Base-by-base conservation (phyloP, 2,329 filamentous ascomycete species). In the Aureobasidium sp. region DNA sequence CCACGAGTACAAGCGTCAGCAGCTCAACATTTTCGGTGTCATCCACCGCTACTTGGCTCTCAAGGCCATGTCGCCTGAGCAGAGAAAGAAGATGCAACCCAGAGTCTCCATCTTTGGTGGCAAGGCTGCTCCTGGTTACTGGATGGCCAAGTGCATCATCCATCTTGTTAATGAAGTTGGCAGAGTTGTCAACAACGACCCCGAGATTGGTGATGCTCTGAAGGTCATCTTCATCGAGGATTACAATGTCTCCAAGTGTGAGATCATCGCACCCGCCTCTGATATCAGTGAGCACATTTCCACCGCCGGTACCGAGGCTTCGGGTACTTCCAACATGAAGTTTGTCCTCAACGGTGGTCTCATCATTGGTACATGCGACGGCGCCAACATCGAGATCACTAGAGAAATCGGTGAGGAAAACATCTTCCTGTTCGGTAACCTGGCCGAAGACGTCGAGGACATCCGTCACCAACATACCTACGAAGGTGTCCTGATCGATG, bases 211-310 rank as follows among this genome's bases (percentile, higher is more conserved):
- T 36, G 93, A 97, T 71, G 81, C 96, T 34, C 83, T 99, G 72
- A 99, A 99, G 82, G 94, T 99, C 59, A 87, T 99, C 71, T 99
- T 97, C 81, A 77, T 99, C 60, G 91, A 95, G 72, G 94, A 99
- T 77, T 99, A 99, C 84, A 99, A 99, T 68, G 94, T 99, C 72
- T 96, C 91, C 84, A 99, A 99, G 81, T 94, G 94, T 3, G 94
- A 99, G 78, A 92, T 97, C 71, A 97, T 99, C 70, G 85, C 85
- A 66, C 94, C 94, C 14, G 94, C 94, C 14, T 96, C 91, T 22
- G 94, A 99, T 70, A 87, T 99, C 70, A 96, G 91, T 76, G 94
- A 99, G 79, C 94, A 99, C 75, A 99, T 99, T 71, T 97, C 94
- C 2, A 99, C 94, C 27, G 94, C 94, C 41, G 94, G 94, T 55